Evolutionary conservation across 2,329 filamentous ascomycete species (phyloP), one percentile per base, ranked within the genome.

Genomic region (Alternaria gansuensis): DNA sequence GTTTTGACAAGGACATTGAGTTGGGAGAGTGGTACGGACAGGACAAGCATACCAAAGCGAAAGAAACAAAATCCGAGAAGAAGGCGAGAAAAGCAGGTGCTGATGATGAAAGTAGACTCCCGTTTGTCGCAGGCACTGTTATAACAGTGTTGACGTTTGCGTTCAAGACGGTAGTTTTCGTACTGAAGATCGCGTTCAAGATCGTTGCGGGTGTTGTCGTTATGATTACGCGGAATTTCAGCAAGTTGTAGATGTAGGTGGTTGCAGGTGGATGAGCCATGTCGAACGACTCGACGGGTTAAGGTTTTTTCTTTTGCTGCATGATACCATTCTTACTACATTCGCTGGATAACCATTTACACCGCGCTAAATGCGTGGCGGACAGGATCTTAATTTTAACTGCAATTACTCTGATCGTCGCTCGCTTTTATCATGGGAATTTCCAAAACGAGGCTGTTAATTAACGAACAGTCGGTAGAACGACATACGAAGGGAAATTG

Each of bases 81-180:
- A 74, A 71, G 52, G 70, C 72, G 39, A 55, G 65, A 6, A 72
- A 72, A n/a, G 24, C 50, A 14, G 66, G 72, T 51, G 53, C 70
- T 51, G 72, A 75, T 14, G 70, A 77, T 4, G 63, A 75, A 50
- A 70, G 75, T 6, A 76, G 75, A 53, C 56, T 82, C 37, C 78
- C 78, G 11, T 70, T 75, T 28, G 61, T 81, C 11, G 75, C 78
- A 21, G 69, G 77, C 31, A 77, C 74, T 3, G 69, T 80, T 5
- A 72, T 82, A 4, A 68, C 68, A 1, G 60, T 82, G 24, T 57
- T 81, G 33, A 77, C 75, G 0, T 75, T 82, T 62, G 74, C 71
- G 5, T 77, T 82, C 53, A 81, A 80, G 66, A 71, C 75, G 1
- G 72, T 79, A 2, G 76, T 81, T 3, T 81, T 76, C 60, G 72